phyloP scores from a whole-genome alignment of 805 yeast genomes.

The Scheffersomyces lignosus region DNA sequence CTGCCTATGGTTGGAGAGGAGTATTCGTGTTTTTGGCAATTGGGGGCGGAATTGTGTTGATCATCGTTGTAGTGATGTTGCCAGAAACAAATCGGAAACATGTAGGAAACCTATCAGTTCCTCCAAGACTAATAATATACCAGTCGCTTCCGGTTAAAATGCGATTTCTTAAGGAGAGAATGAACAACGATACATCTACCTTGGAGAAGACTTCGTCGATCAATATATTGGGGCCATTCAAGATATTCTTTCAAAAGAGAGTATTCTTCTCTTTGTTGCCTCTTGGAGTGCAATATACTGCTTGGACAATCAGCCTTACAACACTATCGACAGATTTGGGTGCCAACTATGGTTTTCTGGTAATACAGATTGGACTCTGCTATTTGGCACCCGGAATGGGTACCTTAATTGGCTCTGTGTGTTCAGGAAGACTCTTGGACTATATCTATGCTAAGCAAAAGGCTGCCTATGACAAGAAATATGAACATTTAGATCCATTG shows the following conservation, averaged over 20 bases:
- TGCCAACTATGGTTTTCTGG: slow-evolving; percentile 48
- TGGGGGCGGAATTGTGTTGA: slow-evolving; percentile 50
- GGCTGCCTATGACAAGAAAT: slow-evolving; percentile 24
- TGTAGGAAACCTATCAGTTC: slow-evolving; percentile 73
- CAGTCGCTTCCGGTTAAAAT: slow-evolving; percentile 45
- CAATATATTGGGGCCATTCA: slow-evolving; percentile 31
- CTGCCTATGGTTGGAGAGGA: slow-evolving; percentile 60
- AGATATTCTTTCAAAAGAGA: slow-evolving; percentile 43
- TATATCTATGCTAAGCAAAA: slow-evolving; percentile 40
- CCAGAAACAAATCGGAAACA: slow-evolving; percentile 77
- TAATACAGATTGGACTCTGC: slow-evolving; percentile 64
- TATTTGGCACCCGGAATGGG: slow-evolving; percentile 76
- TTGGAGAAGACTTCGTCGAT: slow-evolving; percentile 1
- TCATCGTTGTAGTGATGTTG: slow-evolving; percentile 33
- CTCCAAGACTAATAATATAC: slow-evolving; percentile 46
- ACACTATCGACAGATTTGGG: slow-evolving; percentile 59
- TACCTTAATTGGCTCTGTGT: slow-evolving; percentile 59
- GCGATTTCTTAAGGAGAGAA: neutral
- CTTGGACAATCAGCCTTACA: slow-evolving; percentile 71
- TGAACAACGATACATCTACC: neutral
- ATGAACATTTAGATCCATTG: slow-evolving; percentile 9
- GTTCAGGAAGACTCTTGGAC: slow-evolving; percentile 59
- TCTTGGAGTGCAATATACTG: slow-evolving; percentile 60
- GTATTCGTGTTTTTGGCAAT: slow-evolving; percentile 76
- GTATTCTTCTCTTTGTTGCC: slow-evolving; percentile 54